phyloP scores from a whole-genome alignment of 2,329 filamentous ascomycete species.

The Trichoderma endophyticum region DNA sequence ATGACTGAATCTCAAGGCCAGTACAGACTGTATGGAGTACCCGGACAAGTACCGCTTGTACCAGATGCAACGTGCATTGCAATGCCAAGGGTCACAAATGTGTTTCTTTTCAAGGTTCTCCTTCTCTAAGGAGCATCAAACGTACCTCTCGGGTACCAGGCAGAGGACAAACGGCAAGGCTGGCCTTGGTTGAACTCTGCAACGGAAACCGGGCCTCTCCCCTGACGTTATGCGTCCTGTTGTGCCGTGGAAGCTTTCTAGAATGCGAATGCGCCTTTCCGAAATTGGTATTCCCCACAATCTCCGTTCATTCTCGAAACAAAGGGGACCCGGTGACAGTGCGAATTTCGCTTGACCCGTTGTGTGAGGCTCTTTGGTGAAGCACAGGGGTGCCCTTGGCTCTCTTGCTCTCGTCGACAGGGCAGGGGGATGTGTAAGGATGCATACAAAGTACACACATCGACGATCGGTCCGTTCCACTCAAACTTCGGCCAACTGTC shows the following conservation, averaged over 20 bases:
- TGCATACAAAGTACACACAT: neutral
- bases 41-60: neutral
- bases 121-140: neutral
- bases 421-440: neutral
- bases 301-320: conserved; percentile 20
- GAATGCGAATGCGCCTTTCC: conserved; percentile 26
- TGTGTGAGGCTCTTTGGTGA: conserved; percentile 10
- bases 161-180: neutral
- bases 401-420: neutral
- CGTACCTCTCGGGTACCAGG: neutral
- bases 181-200: conserved; percentile 12
- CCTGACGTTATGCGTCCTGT: conserved; percentile 22
- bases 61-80: neutral
- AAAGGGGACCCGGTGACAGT: conserved; percentile 6
- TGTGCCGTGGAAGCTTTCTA: conserved; percentile 30
- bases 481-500: conserved; percentile 17
- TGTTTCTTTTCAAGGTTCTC: neutral
- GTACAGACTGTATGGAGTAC: neutral
- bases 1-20: neutral
- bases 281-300: conserved; percentile 13
- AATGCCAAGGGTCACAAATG: neutral
- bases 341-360: neutral
- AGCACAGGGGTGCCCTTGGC: conserved; percentile 1
- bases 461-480: conserved; percentile 14
- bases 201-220: neutral